Percentiles rank a stretch among this genome's conserved stretches.
phyloP scores from a whole-genome alignment of 2,329 filamentous ascomycete species.

The Penicillium concentricum region DNA sequence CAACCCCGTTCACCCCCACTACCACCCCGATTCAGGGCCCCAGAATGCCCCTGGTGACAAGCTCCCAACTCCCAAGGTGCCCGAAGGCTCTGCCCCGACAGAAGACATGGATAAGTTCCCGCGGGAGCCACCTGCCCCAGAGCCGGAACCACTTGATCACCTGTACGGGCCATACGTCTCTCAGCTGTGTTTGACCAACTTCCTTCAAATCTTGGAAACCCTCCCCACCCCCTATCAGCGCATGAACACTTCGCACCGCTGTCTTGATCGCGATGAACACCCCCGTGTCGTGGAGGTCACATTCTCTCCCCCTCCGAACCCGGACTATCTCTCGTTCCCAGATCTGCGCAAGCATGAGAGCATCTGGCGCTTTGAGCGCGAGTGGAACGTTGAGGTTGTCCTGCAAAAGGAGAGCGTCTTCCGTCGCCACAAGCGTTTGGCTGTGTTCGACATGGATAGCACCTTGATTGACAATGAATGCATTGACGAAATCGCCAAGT shows the following conservation, averaged over 20 bases:
- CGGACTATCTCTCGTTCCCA: constrained; percentile 53
- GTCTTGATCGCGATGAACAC: constrained; percentile 48
- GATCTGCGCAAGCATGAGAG: constrained; percentile 78
- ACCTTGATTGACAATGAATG: constrained; percentile 97
- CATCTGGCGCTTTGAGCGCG: constrained; percentile 79
- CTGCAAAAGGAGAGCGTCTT: constrained; percentile 72
- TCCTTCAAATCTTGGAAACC: constrained; percentile 52
- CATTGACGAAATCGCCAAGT: constrained; percentile 88
- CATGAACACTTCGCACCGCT: constrained; percentile 49
- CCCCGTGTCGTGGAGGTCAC: constrained; percentile 55
- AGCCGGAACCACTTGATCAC: constrained; percentile 56
- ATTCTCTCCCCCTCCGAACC: constrained; percentile 51
- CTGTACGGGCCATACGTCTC: constrained; percentile 56
- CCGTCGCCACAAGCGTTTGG: constrained; percentile 76
- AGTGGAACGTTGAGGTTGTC: constrained; percentile 85
- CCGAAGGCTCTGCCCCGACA: constrained; percentile 50
- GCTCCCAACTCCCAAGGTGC: constrained; percentile 42
- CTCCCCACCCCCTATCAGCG: constrained; percentile 51
- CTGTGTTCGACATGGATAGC: constrained; percentile 98
- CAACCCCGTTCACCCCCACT: constrained; percentile 44
- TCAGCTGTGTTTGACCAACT: constrained; percentile 56
- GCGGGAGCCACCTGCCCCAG: constrained; percentile 54
- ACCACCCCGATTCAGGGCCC: constrained; percentile 49
- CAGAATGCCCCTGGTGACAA: constrained; percentile 36
- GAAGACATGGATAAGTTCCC: constrained; percentile 53